Base-by-base conservation (phyloP, 768 basidiomycete genomes). In the Tulasnella sp. region DNA sequence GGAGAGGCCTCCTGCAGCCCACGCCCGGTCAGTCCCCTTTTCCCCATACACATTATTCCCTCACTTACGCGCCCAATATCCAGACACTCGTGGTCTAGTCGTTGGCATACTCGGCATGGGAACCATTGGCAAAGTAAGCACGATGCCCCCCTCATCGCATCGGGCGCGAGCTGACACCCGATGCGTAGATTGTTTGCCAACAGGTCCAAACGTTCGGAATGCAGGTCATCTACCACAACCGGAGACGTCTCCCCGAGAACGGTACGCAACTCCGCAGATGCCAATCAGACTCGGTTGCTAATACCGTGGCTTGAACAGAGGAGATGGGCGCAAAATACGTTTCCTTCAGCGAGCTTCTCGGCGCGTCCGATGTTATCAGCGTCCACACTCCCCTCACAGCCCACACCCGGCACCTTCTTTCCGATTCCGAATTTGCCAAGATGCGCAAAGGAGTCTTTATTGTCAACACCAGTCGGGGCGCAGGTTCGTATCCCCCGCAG, bases 71-170 rank as follows among this genome's bases (percentile, higher is more conserved):
- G 46, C 15, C 46, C 46, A 32, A 31, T 31, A n/a, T 48, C 46
- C 46, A 51, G 63, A 64, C 49, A 48, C 56, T 11, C 36, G 63
- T 5, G 63, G 49, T 27, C 25, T 45, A 27, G 46, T 63, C 45
- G 59, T 71, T 51, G 70, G 69, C 17, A 68, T 71, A 46, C 58
- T 71, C 23, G 70, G 70, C 9, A 63, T 71, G 60, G 70, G 70
- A 19, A 66, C 63, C 37, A 71, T 71, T 41, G 70, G 70, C 15
- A 62, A 58, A 63, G 64, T 65, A 29, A 21, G 59, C 53, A 21
- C 5, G 6, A n/a, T 31, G 25, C 42, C 15, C 14, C 19, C 46
- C 6, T 36, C 42, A 25, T 12, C 21, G 52, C 17, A 41, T 23
- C 50, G 35, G 12, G 39, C 49, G 6, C 19, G 25, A 42, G 25